Evolutionary conservation across 352 stramenopile species (phyloP).

Genomic region (Phytopythium cucurbitacearum): DNA sequence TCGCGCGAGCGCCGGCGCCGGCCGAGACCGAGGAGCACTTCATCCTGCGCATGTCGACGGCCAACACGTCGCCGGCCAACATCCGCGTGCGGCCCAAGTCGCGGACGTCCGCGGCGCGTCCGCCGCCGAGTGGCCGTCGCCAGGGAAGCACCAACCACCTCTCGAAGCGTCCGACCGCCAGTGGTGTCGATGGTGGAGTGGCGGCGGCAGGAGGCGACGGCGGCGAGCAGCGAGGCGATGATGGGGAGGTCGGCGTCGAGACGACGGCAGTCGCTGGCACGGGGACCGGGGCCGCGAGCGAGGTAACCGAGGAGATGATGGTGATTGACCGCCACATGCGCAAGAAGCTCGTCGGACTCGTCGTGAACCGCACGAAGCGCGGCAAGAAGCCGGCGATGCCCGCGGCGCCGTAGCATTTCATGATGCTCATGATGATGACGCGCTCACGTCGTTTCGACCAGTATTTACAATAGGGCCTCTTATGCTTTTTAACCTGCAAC

Average conservation of each 20-base stretch:
- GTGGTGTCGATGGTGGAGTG: not conserved
- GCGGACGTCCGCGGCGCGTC: slow-evolving; percentile 20
- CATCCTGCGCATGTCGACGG: slow-evolving; percentile 75
- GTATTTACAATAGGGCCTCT: too few species aligned
- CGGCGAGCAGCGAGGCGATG: slow-evolving; percentile 22
- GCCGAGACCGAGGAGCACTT: slow-evolving; percentile 82
- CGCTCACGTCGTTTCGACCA: too few species aligned
- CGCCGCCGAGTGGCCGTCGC: slow-evolving; percentile 6
- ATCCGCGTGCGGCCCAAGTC: slow-evolving; percentile 77
- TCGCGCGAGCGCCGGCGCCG: slow-evolving; percentile 48
- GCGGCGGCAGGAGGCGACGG: slow-evolving; percentile 6
- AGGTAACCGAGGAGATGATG: slow-evolving; percentile 38
- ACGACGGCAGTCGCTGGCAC: not conserved
- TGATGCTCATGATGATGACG: too few species aligned
- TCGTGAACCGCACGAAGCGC: slow-evolving; percentile 73
- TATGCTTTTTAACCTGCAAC: too few species aligned
- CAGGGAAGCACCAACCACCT: slow-evolving; percentile 9
- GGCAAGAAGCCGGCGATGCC: slow-evolving; percentile 43
- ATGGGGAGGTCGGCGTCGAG: slow-evolving; percentile 17
- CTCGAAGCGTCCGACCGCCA: not conserved
- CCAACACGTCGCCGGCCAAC: slow-evolving; percentile 60
- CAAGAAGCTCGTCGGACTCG: slow-evolving; percentile 81
- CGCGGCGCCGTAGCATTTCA: too few species aligned
- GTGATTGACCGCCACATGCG: slow-evolving; percentile 76
- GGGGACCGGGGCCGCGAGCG: slow-evolving; percentile 1